A percentile compares a stretch with the other conserved stretches of the same genome.
Evolutionary conservation across 202 grass and related monocot genomes (phyloP).

Genomic region (Setaria italica): DNA sequence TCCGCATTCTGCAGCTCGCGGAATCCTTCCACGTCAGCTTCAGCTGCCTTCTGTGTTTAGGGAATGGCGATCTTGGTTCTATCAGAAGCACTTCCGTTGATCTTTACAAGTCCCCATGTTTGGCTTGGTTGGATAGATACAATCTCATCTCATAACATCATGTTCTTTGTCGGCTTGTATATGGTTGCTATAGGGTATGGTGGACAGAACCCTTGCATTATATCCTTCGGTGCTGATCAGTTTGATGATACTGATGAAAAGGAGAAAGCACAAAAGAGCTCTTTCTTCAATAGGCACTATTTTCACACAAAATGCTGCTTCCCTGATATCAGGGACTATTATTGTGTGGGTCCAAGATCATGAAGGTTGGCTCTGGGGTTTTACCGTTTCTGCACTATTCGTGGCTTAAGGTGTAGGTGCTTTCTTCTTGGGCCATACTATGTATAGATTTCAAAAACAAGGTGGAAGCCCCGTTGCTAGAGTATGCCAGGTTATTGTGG

Average conservation of each 20-base stretch:
- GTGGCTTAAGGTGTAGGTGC: constrained; percentile 30
- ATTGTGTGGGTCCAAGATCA: constrained; percentile 79
- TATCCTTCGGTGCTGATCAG: constrained; percentile 73
- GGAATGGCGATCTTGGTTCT: constrained; percentile 64
- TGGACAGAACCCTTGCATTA: constrained; percentile 64
- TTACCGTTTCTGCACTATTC: constrained; percentile 51
- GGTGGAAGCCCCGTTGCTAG: constrained; percentile 54
- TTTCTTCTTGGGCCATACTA: constrained; percentile 49
- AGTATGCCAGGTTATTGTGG: constrained; percentile 51
- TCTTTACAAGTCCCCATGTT: constrained; percentile 18
- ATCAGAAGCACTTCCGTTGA: constrained; percentile 55
- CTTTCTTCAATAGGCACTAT: constrained; percentile 70
- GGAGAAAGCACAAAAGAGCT: constrained; percentile 56
- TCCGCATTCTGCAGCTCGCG: no score
- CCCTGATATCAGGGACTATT: constrained; percentile 62
- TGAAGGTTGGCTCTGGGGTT: constrained; percentile 65
- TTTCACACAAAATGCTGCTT: constrained; percentile 57
- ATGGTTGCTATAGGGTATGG: constrained; percentile 71
- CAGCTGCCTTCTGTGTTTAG: neutral
- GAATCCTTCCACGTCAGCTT: no score
- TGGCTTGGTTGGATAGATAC: constrained; percentile 39
- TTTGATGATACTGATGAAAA: constrained; percentile 72
- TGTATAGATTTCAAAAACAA: constrained; percentile 61
- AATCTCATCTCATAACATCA: constrained; percentile 52
- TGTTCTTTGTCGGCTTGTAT: constrained; percentile 69